Percentiles rank a stretch among this genome's conserved stretches.
Conservation (phyloP, 306 rosid species). For the Elaeagnus macrophylla region DNA sequence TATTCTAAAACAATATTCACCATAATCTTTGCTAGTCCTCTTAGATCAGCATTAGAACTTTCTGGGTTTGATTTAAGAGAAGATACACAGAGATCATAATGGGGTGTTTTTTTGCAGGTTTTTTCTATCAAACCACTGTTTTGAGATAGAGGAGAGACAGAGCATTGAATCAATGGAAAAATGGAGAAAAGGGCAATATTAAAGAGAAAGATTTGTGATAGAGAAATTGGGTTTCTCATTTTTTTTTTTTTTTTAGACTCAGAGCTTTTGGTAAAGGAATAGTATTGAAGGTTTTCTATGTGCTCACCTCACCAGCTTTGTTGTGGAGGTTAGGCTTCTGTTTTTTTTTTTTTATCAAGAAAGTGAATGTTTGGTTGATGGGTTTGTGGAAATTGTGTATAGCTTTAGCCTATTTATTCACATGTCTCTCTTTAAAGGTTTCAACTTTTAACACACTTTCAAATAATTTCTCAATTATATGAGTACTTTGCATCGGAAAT, state of each 20-base stretch:
- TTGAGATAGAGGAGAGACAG: not conserved
- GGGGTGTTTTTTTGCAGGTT: slow-evolving; percentile 25
- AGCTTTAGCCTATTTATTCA: too few relatives aligned
- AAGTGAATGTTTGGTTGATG: too few relatives aligned
- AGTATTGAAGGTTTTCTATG: too few relatives aligned
- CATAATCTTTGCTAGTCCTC: slow-evolving; percentile 18
- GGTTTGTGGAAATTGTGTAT: too few relatives aligned
- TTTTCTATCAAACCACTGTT: slow-evolving; percentile 4
- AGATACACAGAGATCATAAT: slow-evolving; percentile 19
- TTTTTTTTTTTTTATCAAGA: too few relatives aligned
- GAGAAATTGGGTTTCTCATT: slow-evolving; percentile 2
- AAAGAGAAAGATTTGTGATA: slow-evolving; percentile 3
- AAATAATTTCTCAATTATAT: too few relatives aligned
- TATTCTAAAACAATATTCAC: slow-evolving; percentile 12
- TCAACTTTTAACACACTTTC: too few relatives aligned
- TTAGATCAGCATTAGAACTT: slow-evolving; percentile 16
- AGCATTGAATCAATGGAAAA: slow-evolving; percentile 3
- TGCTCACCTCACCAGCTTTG: not conserved
- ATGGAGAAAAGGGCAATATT: not conserved
- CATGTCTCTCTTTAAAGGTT: too few relatives aligned
- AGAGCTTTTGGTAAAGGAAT: too few relatives aligned
- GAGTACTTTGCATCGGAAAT: too few relatives aligned
- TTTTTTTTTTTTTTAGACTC: too few relatives aligned
- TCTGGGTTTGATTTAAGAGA: slow-evolving; percentile 24
- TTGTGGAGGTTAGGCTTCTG: not conserved